Conservation (phyloP, 2,329 filamentous ascomycete species). For the Tolypocladium paradoxum region DNA sequence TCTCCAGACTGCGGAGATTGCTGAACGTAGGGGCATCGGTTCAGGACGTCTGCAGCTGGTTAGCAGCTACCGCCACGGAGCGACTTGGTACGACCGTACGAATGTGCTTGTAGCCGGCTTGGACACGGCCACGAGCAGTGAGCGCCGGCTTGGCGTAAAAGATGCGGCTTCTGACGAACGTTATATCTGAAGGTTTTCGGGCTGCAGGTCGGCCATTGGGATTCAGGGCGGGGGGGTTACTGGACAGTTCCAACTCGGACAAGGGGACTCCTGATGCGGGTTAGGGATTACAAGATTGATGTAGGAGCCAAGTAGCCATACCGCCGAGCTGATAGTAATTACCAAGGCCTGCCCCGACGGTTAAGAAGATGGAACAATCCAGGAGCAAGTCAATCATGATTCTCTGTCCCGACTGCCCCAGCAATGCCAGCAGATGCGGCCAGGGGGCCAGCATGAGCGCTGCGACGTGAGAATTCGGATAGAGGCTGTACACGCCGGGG, state of each 20-base stretch:
- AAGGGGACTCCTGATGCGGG: conserved; percentile 34
- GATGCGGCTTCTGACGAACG: conserved; percentile 72
- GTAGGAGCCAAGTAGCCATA: conserved; percentile 20
- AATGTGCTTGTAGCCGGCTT: conserved; percentile 68
- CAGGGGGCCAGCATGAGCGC: conserved; percentile 61
- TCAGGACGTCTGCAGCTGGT: conserved; percentile 59
- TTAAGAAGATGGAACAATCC: conserved; percentile 65
- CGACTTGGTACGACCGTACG: conserved; percentile 43
- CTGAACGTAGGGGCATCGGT: conserved; percentile 42
- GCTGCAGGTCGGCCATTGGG: neutral
- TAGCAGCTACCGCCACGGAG: conserved; percentile 1
- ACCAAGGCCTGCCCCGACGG: conserved; percentile 45
- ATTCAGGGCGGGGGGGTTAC: too few species aligned
- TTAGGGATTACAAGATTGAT: conserved; percentile 2
- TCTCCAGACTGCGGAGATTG: neutral
- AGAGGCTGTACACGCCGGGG: conserved; percentile 52
- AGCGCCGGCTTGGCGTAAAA: conserved; percentile 70
- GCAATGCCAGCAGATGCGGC: conserved; percentile 60
- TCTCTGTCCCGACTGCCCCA: conserved; percentile 65
- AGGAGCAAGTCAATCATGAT: conserved; percentile 71
- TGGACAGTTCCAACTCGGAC: conserved; percentile 28
- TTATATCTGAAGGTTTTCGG: conserved; percentile 47
- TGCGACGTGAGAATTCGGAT: conserved; percentile 60
- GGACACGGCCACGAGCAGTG: conserved; percentile 55
- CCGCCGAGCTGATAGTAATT: conserved; percentile 77